Percentiles rank a stretch among this genome's conserved stretches.
Conservation (phyloP, 768 basidiomycete genomes). For the Cubamyces lactineus region DNA sequence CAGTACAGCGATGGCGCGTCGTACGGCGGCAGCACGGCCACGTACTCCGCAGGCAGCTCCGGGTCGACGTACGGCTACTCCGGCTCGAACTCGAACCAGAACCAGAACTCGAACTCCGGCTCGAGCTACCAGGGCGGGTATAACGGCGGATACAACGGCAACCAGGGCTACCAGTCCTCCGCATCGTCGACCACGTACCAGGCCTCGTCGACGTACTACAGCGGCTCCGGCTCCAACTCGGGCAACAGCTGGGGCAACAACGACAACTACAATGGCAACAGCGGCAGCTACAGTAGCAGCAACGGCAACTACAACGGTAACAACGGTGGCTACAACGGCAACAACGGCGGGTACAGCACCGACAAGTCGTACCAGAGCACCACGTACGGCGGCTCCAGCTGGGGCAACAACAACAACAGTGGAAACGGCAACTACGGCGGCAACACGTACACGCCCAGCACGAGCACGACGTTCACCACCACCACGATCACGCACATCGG, state of each 20-base stretch:
- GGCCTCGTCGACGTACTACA: conserved; percentile 7
- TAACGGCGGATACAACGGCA: not conserved
- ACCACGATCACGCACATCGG: conserved; percentile 4
- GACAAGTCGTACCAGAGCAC: not conserved
- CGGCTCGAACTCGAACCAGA: not conserved
- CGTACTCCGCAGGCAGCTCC: not conserved
- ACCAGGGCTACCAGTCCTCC: not conserved
- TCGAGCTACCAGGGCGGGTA: too few species aligned
- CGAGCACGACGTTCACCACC: conserved; percentile 14
- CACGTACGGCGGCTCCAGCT: not conserved
- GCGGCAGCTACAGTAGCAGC: not conserved
- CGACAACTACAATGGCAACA: not conserved
- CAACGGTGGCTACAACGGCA: not conserved
- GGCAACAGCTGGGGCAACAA: too few species aligned
- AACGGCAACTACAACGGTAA: not conserved
- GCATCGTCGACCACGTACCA: not conserved
- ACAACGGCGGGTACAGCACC: too few species aligned
- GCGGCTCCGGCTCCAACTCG: not conserved
- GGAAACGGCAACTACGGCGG: not conserved
- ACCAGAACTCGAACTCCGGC: not conserved
- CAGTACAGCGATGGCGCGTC: conserved; percentile 1
- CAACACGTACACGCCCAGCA: not conserved
- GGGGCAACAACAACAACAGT: not conserved
- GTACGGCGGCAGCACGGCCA: not conserved
- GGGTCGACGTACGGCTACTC: not conserved